Conservation (phyloP, 2,329 filamentous ascomycete genomes). For the Coniochaeta prunicola region DNA sequence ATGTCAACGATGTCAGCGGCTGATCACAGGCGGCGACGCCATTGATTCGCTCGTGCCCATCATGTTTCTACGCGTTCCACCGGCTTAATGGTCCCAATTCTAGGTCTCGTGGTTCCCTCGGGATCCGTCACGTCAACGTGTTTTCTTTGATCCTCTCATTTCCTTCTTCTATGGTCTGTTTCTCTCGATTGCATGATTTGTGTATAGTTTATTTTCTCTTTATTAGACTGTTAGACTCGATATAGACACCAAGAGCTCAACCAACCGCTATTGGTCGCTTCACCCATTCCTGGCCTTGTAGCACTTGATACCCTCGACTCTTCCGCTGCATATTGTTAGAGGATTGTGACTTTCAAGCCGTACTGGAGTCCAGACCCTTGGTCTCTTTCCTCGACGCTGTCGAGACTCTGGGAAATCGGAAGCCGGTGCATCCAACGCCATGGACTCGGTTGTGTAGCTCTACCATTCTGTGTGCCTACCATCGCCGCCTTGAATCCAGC, state of each 20-base stretch:
- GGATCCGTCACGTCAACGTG: neutral
- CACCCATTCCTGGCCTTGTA: neutral
- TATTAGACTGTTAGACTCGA: neutral
- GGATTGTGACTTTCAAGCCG: neutral
- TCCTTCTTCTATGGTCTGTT: neutral
- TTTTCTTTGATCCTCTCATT: neutral
- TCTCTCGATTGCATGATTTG: neutral
- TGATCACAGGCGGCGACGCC: neutral
- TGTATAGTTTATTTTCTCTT: neutral
- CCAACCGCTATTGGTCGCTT: neutral
- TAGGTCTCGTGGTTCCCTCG: neutral
- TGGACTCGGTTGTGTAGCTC: neutral
- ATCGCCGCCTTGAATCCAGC: neutral
- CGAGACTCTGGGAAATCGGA: neutral
- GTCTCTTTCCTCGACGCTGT: neutral
- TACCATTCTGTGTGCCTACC: neutral
- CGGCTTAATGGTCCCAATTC: neutral
- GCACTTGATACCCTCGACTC: neutral
- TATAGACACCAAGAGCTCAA: neutral
- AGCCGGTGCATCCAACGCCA: neutral
- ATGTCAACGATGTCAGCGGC: neutral
- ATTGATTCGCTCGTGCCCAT: neutral
- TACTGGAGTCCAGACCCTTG: neutral
- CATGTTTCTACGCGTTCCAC: neutral
- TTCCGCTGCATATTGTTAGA: neutral